Evolutionary conservation across 2,329 filamentous ascomycete genomes (phyloP).

Genomic region (Orbilia ellipsospora): DNA sequence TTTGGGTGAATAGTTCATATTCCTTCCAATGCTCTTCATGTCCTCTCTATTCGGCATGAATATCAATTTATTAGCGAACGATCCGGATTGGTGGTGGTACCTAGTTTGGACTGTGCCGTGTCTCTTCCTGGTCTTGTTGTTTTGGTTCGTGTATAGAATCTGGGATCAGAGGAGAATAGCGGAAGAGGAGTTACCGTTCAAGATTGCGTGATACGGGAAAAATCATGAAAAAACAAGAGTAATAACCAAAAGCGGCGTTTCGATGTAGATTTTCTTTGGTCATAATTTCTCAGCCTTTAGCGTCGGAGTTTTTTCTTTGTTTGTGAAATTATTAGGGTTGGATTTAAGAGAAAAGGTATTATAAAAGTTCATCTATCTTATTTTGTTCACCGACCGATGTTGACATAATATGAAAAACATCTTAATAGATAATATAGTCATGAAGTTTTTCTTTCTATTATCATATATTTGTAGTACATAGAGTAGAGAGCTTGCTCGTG

Average conservation of each 20-base stretch:
- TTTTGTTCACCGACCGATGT: no score
- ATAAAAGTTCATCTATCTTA: no score
- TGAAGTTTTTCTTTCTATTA: no score
- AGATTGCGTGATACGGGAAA: conserved; percentile 25
- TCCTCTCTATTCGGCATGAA: conserved; percentile 57
- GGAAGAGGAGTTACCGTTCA: conserved; percentile 49
- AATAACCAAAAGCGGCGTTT: neutral
- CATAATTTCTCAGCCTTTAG: no score
- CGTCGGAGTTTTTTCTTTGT: no score
- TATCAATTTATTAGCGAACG: conserved; percentile 53
- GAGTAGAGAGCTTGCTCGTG: no score
- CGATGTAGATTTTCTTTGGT: no score
- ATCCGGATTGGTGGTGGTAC: conserved; percentile 57
- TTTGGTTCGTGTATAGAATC: conserved; percentile 54
- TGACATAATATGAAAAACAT: no score
- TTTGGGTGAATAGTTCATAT: conserved; percentile 50
- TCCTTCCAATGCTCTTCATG: conserved; percentile 56
- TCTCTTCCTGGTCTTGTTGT: conserved; percentile 46
- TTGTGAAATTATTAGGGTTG: no score
- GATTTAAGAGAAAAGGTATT: no score
- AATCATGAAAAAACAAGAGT: neutral
- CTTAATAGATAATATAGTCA: no score
- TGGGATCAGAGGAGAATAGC: conserved; percentile 48
- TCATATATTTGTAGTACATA: no score
- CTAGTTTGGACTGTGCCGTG: conserved; percentile 46